Base-by-base conservation (phyloP, 805 yeast species). In the Starmerella khaoyaiensis region DNA sequence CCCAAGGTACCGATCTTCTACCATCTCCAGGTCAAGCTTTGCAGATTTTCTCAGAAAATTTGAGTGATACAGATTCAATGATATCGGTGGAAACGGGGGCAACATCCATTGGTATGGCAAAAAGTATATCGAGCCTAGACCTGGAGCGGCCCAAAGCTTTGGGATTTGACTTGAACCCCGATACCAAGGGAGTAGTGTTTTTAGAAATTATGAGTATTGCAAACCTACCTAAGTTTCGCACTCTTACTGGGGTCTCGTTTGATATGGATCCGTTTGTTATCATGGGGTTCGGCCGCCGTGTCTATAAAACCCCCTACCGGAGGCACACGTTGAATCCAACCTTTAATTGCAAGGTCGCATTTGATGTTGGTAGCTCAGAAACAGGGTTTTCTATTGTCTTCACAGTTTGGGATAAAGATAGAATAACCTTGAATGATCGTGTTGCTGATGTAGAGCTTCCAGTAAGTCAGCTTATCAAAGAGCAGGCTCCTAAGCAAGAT, bases 261-360 rank as follows among this genome's bases (percentile, higher is more conserved):
- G 94, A 84, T 57, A 82, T 90, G 93, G 98, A 90, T 54, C 97
- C 97, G 2, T 90, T 87, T 60, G 87, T 87, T 3, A 83, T 87
- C 15, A 76, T 83, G 1, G 76, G 94, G 0, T 83, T 87, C 56
- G 95, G 95, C 8, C 76, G 79, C 50, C 78, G 78, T 47, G 83
- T 87, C 0, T 87, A 72, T 56, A 71, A 93, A 47, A 84, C 96
- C 0, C 75, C 84, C 9, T 78, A 84, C 75, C 69, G 76, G 47
- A 69, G 80, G 17, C 96, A 87, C 55, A 77, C 82, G 1, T 57
- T 82, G 35, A 76, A 76, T 37, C 98, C 98, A 0, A 67, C 75
- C 1, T 87, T 75, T 59, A 75, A 83, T 49, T 93, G 86, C 56
- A 63, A 77, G 46, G 58, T 86, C 16, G 76, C 87, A 1, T 79